Evolutionary conservation across 768 basidiomycete genomes (phyloP), one percentile per base, ranked within the genome.

Genomic region (Lactarius deliciosus): DNA sequence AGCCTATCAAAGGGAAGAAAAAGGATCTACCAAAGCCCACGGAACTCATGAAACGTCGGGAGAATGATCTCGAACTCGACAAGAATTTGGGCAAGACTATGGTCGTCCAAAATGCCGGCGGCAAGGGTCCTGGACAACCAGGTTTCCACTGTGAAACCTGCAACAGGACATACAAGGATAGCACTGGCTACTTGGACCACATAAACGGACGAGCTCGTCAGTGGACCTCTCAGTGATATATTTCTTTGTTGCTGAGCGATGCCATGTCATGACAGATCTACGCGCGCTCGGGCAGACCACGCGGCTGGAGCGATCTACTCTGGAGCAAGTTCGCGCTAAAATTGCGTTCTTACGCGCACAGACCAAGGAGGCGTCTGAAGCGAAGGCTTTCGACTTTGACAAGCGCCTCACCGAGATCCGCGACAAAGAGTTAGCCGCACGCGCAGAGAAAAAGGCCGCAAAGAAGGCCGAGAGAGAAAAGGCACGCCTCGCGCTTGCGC

Each of bases 271-370:
- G 55, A 41, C 75, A 98, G 97, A 99, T 81, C 81, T 99, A 60
- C 88, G 94, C 50, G 85, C 82, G 30, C 72, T 98, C n/a, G 97
- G 97, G n/a, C 97, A 98, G 79, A 94, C 94, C 2, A 99, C 96
- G 22, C 89, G 89, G 63, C 81, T 97, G 63, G 89, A 88, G 72
- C 86, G 95, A 20, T 98, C 97, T 2, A 96, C 96, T 0, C 78
- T 98, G 20, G 88, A 88, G 70, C 94, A 99, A 79, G 97, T 99
- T 61, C 91, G 94, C 55, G 88, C 88, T 6, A 88, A 91, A 66
- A 98, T 99, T 77, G 92, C 92, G 0, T 79, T 84, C 43, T 80
- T 99, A 36, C 88, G 96, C 16, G 94, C 92, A 76, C 89, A 88
- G 76, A 96, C 96, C 2, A 90, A 88, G 68, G 88, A 91, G 50